Evolutionary conservation across 2,329 filamentous ascomycete species (phyloP).

Genomic region (Epichloe uncinata): DNA sequence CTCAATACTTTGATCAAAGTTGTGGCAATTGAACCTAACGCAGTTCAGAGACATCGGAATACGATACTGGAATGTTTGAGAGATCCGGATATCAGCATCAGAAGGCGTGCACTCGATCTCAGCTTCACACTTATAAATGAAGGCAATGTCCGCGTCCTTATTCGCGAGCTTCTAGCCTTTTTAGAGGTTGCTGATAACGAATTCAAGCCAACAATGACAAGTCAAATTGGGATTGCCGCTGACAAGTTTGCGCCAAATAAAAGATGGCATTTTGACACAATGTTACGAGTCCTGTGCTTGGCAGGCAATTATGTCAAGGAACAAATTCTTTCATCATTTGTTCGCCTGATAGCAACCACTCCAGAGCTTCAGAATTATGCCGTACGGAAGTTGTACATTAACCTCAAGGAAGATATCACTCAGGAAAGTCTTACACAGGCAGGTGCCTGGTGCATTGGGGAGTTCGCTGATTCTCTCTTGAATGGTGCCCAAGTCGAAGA

Average conservation of each 20-base stretch:
- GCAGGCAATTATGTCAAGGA: conserved; percentile 97
- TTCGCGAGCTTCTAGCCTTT: conserved; percentile 87
- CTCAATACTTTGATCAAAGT: conserved; percentile 97
- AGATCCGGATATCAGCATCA: conserved; percentile 96
- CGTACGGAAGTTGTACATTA: conserved; percentile 84
- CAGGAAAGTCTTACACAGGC: conserved; percentile 91
- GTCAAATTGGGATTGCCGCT: conserved; percentile 91
- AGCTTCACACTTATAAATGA: conserved; percentile 98
- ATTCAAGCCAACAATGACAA: conserved; percentile 98
- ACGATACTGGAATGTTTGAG: conserved; percentile 93
- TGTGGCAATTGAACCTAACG: conserved; percentile 93
- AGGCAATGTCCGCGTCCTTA: conserved; percentile 83
- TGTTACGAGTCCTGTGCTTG: conserved; percentile 83
- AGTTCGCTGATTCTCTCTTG: conserved; percentile 86
- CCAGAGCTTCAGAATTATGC: conserved; percentile 93
- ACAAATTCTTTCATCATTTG: conserved; percentile 91
- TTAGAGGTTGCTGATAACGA: conserved; percentile 95
- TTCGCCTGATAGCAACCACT: conserved; percentile 87
- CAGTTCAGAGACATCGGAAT: conserved; percentile 91
- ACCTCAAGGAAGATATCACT: conserved; percentile 90
- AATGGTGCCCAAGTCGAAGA: conserved; percentile 86
- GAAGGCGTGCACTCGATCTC: conserved; percentile 85
- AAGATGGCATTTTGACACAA: conserved; percentile 96
- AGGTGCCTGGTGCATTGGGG: conserved; percentile 93
- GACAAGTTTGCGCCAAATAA: conserved; percentile 95